These are phyloP conservation scores for Geranium rotundifolium DNA, from an alignment of 345 rosid species.

Conservation along the genomic window DNA sequence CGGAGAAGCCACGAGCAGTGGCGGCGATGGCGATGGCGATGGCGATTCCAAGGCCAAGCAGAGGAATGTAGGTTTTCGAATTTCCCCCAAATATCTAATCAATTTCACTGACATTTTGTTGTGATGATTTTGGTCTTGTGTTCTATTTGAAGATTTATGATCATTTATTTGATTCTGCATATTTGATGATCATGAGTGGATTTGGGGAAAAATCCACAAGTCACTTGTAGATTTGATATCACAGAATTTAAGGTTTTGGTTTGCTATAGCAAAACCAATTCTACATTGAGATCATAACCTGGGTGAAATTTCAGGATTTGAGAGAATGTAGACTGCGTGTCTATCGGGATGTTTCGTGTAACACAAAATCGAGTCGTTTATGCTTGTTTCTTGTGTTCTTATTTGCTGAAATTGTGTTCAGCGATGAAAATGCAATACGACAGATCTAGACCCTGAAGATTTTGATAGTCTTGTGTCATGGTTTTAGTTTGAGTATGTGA, in stretches of 20 bases:
- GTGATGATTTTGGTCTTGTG: neutral
- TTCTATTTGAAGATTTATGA: too few species aligned
- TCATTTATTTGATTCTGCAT: too few species aligned
- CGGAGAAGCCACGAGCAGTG: constrained; percentile 24
- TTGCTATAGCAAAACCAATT: neutral
- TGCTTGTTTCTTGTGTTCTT: neutral
- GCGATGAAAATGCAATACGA: too few species aligned
- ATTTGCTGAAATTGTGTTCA: neutral
- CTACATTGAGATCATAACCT: neutral
- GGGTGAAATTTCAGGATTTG: too few species aligned
- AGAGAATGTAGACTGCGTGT: neutral
- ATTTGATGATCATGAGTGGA: too few species aligned
- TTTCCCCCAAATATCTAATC: neutral
- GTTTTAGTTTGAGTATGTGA: too few species aligned
- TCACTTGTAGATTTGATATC: too few species aligned
- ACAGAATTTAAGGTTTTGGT: neutral
- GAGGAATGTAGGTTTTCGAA: constrained; percentile 57
- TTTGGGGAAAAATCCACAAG: too few species aligned
- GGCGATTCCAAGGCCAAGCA: constrained; percentile 23
- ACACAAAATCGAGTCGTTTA: neutral
- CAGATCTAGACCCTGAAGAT: neutral
- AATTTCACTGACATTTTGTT: neutral
- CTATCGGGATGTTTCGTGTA: neutral
- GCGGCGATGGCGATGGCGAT: neutral
- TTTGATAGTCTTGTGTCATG: neutral